Evolutionary conservation across 805 yeast species (phyloP).

Genomic region (Candida loeiensis): DNA sequence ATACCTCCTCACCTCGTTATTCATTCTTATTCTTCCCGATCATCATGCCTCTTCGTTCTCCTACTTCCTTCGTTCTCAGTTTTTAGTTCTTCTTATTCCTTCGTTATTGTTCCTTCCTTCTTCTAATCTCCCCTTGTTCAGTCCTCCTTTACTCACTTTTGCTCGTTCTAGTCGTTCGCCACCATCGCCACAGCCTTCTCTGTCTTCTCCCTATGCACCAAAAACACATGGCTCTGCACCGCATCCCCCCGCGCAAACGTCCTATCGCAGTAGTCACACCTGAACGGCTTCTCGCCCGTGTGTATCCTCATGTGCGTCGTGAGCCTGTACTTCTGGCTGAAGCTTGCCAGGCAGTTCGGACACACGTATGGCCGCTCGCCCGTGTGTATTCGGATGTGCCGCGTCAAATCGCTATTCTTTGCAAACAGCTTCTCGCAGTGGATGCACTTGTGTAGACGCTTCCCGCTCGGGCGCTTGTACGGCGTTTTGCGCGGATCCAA

Average conservation of each 20-base stretch:
- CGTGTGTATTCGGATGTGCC: constrained; percentile 11
- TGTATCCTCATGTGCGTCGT: constrained; percentile 23
- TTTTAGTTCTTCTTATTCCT: neutral
- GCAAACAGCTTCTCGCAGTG: constrained; percentile 22
- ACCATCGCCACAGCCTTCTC: constrained; percentile 10
- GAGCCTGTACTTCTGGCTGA: constrained; percentile 11
- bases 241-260: constrained; percentile 24
- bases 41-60: too few species aligned
- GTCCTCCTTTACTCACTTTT: neutral
- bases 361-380: constrained; percentile 10
- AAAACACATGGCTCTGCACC: constrained; percentile 19
- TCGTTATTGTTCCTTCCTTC: neutral
- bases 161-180: neutral
- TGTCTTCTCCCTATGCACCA: constrained; percentile 16
- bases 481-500: constrained; percentile 16
- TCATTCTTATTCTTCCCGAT: too few species aligned
- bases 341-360: constrained; percentile 9
- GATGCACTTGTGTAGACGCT: constrained; percentile 20
- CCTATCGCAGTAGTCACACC: constrained; percentile 56
- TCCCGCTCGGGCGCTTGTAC: constrained; percentile 19
- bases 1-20: too few species aligned
- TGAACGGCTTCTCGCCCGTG: constrained; percentile 85
- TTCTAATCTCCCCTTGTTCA: too few species aligned
- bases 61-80: neutral
- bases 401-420: constrained; percentile 12